Base-by-base conservation (phyloP, 192 early-diverging fungal species). In the Coemansia sp. region DNA sequence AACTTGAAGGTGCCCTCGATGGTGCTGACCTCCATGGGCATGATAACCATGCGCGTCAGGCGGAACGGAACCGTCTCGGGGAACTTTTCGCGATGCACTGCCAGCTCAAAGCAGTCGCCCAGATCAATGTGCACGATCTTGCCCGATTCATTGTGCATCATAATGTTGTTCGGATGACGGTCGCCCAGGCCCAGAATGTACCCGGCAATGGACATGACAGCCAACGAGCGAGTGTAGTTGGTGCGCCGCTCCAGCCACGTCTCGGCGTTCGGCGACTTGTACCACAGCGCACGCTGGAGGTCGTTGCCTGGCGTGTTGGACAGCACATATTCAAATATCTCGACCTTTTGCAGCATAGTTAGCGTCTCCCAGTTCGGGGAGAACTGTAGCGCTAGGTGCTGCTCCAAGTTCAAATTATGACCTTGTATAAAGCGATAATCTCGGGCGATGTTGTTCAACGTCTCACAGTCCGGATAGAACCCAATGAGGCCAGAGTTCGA, bases 161-260 rank as follows among this genome's bases (percentile, higher is more conserved):
- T 94, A 41, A 98, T 81, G 72, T 98, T 98, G 36, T 95, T 95
- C 5, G 94, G 95, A 77, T 98, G 96, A 11, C 96, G 79, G 83
- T 98, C 96, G 4, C 96, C 96, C 29, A 98, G 77, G 25, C 96
- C 96, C 19, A 98, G 84, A 17, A 98, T 93, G 77, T 98, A 98
- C 10, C 96, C 96, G 14, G 94, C 96, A 92, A 98, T 97, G 0
- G 96, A 98, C 94, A 96, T 98, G 10, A 94, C 89, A 10, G 94
- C 96, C 60, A 98, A 82, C 3, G 94, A 95, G n/a, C n/a, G n/a
- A n/a, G n/a, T n/a, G n/a, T n/a, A n/a, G n/a, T n/a, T n/a, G n/a
- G n/a, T n/a, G n/a, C n/a, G n/a, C 24, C 94, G 80, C 70, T 97
- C 94, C 31, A 97, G 72, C 96, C 96, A 98, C 5, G 91, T 89